These are phyloP conservation scores for Lasiodiplodia sp. DNA, from an alignment of 2,329 filamentous ascomycete genomes.

Conservation along the genomic window DNA sequence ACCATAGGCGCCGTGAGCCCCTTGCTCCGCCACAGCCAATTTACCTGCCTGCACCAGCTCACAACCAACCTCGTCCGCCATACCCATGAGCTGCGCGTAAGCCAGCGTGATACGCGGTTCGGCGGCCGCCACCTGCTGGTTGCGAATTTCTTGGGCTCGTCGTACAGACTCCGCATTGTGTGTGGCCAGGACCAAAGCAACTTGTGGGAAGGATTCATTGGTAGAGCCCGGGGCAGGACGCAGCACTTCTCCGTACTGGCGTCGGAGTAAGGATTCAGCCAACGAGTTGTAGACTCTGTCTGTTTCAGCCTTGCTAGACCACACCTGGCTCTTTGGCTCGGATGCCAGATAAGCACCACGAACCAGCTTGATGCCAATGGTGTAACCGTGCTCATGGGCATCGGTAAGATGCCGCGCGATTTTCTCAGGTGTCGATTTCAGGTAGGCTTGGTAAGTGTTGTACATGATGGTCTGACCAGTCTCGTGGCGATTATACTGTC, in stretches of 20 bases:
- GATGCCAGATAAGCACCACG: slow-evolving; percentile 64
- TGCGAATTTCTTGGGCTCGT: slow-evolving; percentile 51
- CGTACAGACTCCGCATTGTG: slow-evolving; percentile 79
- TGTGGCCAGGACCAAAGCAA: slow-evolving; percentile 75
- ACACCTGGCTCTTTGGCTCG: slow-evolving; percentile 59
- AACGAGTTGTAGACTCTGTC: slow-evolving; percentile 71
- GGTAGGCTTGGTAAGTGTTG: slow-evolving; percentile 66
- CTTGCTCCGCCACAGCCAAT: slow-evolving; percentile 55
- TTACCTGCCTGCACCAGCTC: slow-evolving; percentile 47
- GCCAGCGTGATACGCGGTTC: slow-evolving; percentile 48
- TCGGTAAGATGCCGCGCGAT: slow-evolving; percentile 56
- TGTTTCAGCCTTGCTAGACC: slow-evolving; percentile 62
- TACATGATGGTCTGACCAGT: slow-evolving; percentile 83
- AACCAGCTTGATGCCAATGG: slow-evolving; percentile 64
- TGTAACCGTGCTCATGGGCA: slow-evolving; percentile 58
- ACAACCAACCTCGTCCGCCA: slow-evolving; percentile 90
- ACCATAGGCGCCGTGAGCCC: slow-evolving; percentile 60
- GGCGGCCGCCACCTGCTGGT: slow-evolving; percentile 53
- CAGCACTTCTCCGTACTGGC: slow-evolving; percentile 46
- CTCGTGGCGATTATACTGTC: slow-evolving; percentile 57
- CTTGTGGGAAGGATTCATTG: slow-evolving; percentile 47
- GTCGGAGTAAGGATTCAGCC: slow-evolving; percentile 68
- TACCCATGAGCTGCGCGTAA: slow-evolving; percentile 88
- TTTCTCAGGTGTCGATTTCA: slow-evolving; percentile 56
- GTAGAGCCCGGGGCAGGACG: slow-evolving; percentile 52